These are phyloP conservation scores for Entoloma clypeatum DNA, from an alignment of 1,284 basidiomycete genomes.

Conservation along the genomic window DNA sequence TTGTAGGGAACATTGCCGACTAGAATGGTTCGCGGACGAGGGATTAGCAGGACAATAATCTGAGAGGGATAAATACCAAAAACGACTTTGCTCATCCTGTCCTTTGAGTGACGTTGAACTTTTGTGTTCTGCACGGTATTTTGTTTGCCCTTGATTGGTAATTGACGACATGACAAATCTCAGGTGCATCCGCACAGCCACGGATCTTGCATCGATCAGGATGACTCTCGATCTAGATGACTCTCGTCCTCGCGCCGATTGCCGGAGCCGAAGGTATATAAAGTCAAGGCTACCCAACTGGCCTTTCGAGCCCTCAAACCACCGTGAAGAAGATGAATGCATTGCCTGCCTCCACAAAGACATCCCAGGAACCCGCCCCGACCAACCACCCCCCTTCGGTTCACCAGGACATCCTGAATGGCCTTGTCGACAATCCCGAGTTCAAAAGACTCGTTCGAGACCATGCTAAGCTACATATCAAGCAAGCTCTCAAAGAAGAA, in stretches of 20 bases:
- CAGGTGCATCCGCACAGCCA: too few species aligned
- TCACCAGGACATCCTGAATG: slow-evolving; percentile 3
- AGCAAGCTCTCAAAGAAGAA: slow-evolving; percentile 24
- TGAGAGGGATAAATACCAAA: too few species aligned
- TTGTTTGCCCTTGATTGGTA: slow-evolving; percentile 1
- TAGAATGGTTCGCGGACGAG: slow-evolving; percentile 24
- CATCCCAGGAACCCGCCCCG: neutral
- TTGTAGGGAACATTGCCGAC: slow-evolving; percentile 86
- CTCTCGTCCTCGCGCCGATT: neutral
- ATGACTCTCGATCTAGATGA: slow-evolving; percentile 3
- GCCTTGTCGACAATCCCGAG: slow-evolving; percentile 2
- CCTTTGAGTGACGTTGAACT: neutral
- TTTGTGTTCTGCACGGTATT: neutral
- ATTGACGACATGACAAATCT: neutral
- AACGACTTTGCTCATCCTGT: slow-evolving; percentile 33
- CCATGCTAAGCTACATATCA: slow-evolving; percentile 6
- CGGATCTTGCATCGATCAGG: slow-evolving; percentile 1
- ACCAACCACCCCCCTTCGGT: neutral
- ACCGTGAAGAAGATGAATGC: neutral
- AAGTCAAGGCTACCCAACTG: neutral
- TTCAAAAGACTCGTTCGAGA: slow-evolving; percentile 7
- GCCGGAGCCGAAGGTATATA: slow-evolving; percentile 2
- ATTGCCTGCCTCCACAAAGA: too few species aligned
- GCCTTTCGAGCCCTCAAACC: neutral
- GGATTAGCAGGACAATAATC: neutral